A percentile compares a stretch with the other conserved stretches of the same genome.
Evolutionary conservation across 2,329 filamentous ascomycete genomes (phyloP).

Genomic region (Keithomyces neogunnii): DNA sequence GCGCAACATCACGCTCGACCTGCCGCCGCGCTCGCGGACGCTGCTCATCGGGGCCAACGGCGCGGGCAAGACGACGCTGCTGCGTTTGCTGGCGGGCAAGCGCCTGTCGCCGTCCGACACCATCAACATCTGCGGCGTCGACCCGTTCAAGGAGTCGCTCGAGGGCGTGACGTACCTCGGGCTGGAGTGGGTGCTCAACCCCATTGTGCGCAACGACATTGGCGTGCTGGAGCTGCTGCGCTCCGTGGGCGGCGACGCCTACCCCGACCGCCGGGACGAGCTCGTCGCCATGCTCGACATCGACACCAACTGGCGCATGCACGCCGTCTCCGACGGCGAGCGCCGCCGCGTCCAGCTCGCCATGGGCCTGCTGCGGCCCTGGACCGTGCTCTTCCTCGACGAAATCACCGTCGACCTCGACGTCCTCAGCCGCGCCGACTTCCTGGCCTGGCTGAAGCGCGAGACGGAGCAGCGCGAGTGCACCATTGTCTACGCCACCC

Average conservation of each 20-base stretch:
- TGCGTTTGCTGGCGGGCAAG: conserved; percentile 90
- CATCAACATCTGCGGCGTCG: conserved; percentile 71
- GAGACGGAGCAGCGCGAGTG: conserved; percentile 79
- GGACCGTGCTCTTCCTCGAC: conserved; percentile 84
- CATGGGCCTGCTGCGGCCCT: conserved; percentile 89
- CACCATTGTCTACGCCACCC: conserved; percentile 94
- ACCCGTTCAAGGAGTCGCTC: conserved; percentile 84
- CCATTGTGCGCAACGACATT: conserved; percentile 91
- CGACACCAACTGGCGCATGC: conserved; percentile 88
- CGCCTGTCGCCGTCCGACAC: conserved; percentile 72
- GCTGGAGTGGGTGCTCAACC: conserved; percentile 96
- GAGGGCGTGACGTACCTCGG: conserved; percentile 96
- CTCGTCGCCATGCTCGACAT: conserved; percentile 84
- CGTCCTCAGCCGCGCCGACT: conserved; percentile 74
- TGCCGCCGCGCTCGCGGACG: conserved; percentile 78
- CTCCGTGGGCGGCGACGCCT: conserved; percentile 80
- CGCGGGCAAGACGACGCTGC: conserved; percentile 92
- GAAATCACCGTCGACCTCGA: conserved; percentile 97
- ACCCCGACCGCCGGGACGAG: conserved; percentile 75
- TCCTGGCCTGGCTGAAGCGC: conserved; percentile 73
- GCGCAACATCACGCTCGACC: conserved; percentile 59
- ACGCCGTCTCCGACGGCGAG: conserved; percentile 90
- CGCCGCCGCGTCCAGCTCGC: conserved; percentile 84
- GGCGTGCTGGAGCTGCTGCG: conserved; percentile 78
- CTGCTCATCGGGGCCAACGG: conserved; percentile 90